Conservation (phyloP, 345 rosid genomes). For the Noccaea bulbosa region DNA sequence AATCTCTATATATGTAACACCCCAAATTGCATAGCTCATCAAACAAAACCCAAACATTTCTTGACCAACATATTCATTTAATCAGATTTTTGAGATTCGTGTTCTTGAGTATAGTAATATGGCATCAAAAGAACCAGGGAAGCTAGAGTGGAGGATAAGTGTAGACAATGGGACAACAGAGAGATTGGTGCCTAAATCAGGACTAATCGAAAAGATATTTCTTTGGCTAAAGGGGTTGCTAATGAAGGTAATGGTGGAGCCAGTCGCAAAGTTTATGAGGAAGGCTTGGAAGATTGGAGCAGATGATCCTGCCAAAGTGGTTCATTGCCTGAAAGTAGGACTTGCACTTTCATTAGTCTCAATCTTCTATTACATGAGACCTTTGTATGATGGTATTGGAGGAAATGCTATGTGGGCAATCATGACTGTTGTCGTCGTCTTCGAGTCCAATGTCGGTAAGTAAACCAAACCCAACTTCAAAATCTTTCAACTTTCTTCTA, state of each 20-base stretch:
- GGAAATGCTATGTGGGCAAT: constrained; percentile 80
- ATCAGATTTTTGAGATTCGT: not conserved
- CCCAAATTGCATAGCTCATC: constrained; percentile 34
- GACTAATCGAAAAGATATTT: constrained; percentile 37
- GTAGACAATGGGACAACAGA: constrained; percentile 49
- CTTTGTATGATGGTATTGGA: constrained; percentile 68
- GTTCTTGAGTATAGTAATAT: constrained; percentile 27
- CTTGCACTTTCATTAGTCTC: constrained; percentile 69
- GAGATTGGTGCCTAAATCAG: constrained; percentile 41
- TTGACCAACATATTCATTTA: constrained; percentile 3
- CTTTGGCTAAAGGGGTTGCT: constrained; percentile 39
- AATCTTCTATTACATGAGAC: constrained; percentile 70
- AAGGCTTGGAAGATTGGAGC: constrained; percentile 65
- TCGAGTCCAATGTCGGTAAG: constrained; percentile 67
- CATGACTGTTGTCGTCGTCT: constrained; percentile 81
- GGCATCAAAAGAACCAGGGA: constrained; percentile 44
- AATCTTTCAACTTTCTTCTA: constrained; percentile 7
- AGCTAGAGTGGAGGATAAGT: constrained; percentile 66
- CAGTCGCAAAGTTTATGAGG: constrained; percentile 42
- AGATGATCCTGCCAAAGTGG: constrained; percentile 66
- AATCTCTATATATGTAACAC: constrained; percentile 38
- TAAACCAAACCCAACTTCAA: constrained; percentile 21
- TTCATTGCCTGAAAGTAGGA: constrained; percentile 74
- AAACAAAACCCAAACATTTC: constrained; percentile 9
- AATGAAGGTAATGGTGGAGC: constrained; percentile 39